Evolutionary conservation across 768 basidiomycete genomes (phyloP), one percentile per base, ranked within the genome.

Genomic region (Galerina sulciceps): DNA sequence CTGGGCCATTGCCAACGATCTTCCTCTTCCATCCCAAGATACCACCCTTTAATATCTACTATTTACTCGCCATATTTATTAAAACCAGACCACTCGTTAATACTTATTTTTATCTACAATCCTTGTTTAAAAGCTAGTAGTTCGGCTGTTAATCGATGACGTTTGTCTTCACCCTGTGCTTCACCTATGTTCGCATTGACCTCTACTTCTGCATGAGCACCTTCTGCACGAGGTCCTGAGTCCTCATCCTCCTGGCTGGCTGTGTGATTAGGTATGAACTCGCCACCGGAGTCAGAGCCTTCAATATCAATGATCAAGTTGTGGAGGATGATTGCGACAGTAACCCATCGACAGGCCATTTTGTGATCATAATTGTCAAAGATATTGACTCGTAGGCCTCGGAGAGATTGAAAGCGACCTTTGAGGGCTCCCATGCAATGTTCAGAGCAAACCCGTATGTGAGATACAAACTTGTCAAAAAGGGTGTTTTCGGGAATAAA

Each of bases 371-470:
- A 14, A 15, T 69, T 69, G 13, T 58, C 61, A 37, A 69, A 64
- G 44, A 76, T 76, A 15, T 55, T 60, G 14, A 73, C 58, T 2
- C 66, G 66, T 6, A 77, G 66, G 6, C 65, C 73, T 4, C 63
- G 65, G 6, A 75, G 62, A 43, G 65, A 72, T 57, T 75, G 73
- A 37, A 69, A 77, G 17, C 75, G 60, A 4, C 70, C 68, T 53
- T 77, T 76, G 4, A 77, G 40, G 2, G 69, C 68, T 14, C 75
- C 75, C 66, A 77, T 75, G 49, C 70, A 73, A 56, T 77, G 75
- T 55, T 77, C 73, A 6, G 75, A 77, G 8, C 67, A 67, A 0
- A 77, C 71, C 20, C 69, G 64, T 37, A 76, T 43, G 36, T 61
- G 65, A 10, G 75, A 64, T 41, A 73, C 62, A 22, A 54, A 40